Conservation (phyloP, 176 grass and related monocot species). For the Carex pumila region DNA sequence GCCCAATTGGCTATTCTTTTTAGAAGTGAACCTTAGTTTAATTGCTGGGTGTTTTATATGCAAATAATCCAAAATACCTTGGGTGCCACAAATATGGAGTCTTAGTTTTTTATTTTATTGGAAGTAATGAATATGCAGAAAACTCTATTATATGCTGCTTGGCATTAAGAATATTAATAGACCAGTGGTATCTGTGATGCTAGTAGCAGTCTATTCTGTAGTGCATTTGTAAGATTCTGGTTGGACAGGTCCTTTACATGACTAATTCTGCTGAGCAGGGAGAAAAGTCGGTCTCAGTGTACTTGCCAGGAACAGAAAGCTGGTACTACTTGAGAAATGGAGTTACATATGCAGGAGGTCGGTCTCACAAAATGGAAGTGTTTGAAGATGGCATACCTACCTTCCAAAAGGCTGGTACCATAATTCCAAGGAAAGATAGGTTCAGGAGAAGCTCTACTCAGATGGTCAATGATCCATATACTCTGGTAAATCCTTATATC, state of each 20-base stretch:
- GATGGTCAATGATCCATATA: constrained; percentile 96
- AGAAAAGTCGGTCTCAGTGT: constrained; percentile 64
- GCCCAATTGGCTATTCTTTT: neutral
- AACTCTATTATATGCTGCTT: neutral
- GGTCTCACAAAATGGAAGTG: constrained; percentile 65
- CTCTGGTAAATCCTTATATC: constrained; percentile 52
- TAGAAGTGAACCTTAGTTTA: neutral
- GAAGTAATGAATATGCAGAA: neutral
- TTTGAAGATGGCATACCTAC: constrained; percentile 80
- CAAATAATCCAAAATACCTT: neutral
- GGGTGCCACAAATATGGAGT: neutral
- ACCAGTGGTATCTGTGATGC: neutral
- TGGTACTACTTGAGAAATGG: constrained; percentile 87
- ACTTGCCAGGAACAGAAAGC: constrained; percentile 60
- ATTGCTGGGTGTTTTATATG: neutral
- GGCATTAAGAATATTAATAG: neutral
- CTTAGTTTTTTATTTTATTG: neutral
- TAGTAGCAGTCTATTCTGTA: neutral
- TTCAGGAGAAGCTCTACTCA: constrained; percentile 94
- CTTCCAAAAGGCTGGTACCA: constrained; percentile 77
- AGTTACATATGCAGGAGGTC: constrained; percentile 46
- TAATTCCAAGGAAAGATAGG: constrained; percentile 90
- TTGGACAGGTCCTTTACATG: neutral
- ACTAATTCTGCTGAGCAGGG: constrained; percentile 32
- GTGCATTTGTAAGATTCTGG: neutral